phyloP scores from a whole-genome alignment of 352 stramenopile genomes.

The Phytopythium montanum region DNA sequence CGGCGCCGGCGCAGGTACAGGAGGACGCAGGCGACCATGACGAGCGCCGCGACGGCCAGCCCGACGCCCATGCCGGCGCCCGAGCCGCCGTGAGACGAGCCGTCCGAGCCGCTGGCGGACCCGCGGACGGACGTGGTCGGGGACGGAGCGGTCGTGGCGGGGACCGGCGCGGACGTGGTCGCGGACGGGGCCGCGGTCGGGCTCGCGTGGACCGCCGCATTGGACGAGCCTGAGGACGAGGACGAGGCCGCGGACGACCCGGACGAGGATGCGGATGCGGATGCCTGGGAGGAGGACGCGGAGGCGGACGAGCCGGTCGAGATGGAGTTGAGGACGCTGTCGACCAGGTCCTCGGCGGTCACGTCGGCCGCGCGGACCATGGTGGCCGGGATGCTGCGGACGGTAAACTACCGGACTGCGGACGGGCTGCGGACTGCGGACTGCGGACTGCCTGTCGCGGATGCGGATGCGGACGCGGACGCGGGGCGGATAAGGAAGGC shows the following conservation, averaged over 20 bases:
- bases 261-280: slow-evolving; percentile 1
- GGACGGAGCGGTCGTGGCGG: neutral
- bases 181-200: neutral
- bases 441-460: neutral
- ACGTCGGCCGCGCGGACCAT: slow-evolving; percentile 23
- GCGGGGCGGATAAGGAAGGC: neutral
- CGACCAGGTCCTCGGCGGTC: slow-evolving; percentile 37
- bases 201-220: neutral
- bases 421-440: neutral
- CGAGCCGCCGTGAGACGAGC: neutral
- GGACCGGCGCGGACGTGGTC: neutral
- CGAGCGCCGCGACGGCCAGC: slow-evolving; percentile 22
- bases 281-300: too few species aligned
- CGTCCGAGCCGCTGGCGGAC: neutral
- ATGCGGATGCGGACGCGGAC: neutral
- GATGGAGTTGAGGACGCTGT: slow-evolving; percentile 37
- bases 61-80: slow-evolving; percentile 23
- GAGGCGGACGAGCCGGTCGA: slow-evolving; percentile 12
- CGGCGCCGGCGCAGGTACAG: slow-evolving; percentile 7
- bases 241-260: slow-evolving; percentile 6
- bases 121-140: slow-evolving; percentile 2
- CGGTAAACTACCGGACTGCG: neutral
- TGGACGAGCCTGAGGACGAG: neutral
- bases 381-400: neutral
- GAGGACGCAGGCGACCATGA: slow-evolving; percentile 23